Evolutionary conservation across 495 filamentous ascomycete genomes (phyloP).

Genomic region (Podospora pseudopauciseta): DNA sequence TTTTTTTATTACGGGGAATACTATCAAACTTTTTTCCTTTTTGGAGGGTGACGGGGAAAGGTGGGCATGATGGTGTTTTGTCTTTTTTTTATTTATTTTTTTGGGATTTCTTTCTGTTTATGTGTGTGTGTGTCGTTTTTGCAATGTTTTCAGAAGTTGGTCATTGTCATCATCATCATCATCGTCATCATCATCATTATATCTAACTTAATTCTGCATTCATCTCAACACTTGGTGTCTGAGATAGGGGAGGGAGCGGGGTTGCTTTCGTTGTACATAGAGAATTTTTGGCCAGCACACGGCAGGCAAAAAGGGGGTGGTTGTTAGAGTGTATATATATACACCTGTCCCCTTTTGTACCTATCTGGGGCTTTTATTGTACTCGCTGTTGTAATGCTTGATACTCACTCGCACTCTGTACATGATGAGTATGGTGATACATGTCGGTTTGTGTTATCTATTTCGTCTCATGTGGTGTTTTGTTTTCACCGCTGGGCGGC

Average conservation of each 20-base stretch:
- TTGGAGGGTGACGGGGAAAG: not conserved
- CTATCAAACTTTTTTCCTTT: not conserved
- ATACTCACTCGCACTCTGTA: not conserved
- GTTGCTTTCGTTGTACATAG: not conserved
- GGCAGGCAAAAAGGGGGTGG: not conserved
- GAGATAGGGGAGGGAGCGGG: not conserved
- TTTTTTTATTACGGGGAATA: not conserved
- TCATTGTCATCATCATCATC: not conserved
- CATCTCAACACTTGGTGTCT: not conserved
- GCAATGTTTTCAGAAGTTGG: not conserved
- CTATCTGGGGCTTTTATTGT: not conserved
- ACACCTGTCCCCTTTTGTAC: not conserved
- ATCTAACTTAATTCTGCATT: not conserved
- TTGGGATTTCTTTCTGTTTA: not conserved
- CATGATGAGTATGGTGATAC: too few species aligned
- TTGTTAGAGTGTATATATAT: not conserved
- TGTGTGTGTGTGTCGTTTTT: not conserved
- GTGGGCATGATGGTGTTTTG: not conserved
- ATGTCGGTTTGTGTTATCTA: not conserved
- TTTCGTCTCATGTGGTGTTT: not conserved
- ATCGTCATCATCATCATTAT: conserved; percentile 1
- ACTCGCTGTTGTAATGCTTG: not conserved
- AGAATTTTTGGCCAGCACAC: not conserved
- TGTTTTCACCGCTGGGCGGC: not conserved
- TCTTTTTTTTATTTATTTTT: not conserved